These are phyloP conservation scores for Dissoconium aciculare DNA, from an alignment of 2,329 filamentous ascomycete genomes.

Conservation along the genomic window DNA sequence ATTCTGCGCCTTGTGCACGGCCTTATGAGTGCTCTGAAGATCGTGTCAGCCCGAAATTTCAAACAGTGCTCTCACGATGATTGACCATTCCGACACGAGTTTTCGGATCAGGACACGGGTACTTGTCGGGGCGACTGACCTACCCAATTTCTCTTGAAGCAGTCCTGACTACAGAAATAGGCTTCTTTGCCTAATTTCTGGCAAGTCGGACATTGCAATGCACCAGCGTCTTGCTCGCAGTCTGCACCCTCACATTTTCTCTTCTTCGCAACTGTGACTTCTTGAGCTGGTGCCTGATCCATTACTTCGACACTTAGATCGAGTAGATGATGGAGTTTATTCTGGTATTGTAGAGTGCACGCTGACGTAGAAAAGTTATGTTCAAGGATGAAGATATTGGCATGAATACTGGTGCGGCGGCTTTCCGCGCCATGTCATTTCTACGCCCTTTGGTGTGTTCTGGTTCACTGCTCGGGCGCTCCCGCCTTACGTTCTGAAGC, in stretches of 20 bases:
- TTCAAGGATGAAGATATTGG: too few relatives aligned
- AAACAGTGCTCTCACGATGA: neutral
- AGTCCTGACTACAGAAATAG: slow-evolving; percentile 96
- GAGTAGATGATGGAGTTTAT: too few relatives aligned
- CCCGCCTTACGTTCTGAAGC: too few relatives aligned
- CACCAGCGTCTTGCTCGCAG: slow-evolving; percentile 73
- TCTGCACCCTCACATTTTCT: slow-evolving; percentile 67
- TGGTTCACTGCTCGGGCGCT: too few relatives aligned
- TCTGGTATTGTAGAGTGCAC: too few relatives aligned
- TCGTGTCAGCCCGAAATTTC: slow-evolving; percentile 8
- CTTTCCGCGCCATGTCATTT: too few relatives aligned
- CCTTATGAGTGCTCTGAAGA: slow-evolving; percentile 68
- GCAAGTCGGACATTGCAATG: slow-evolving; percentile 87
- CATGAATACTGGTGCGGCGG: too few relatives aligned
- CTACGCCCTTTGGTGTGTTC: too few relatives aligned
- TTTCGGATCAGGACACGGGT: neutral
- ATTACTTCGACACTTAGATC: too few relatives aligned
- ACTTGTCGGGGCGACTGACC: slow-evolving; percentile 16
- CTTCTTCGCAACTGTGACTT: slow-evolving; percentile 30
- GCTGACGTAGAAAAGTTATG: too few relatives aligned
- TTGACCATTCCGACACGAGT: too few relatives aligned
- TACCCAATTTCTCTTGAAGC: slow-evolving; percentile 99
- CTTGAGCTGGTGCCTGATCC: slow-evolving; percentile 23
- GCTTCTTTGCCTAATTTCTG: slow-evolving; percentile 80
- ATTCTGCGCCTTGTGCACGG: slow-evolving; percentile 66